phyloP scores from a whole-genome alignment of 1,284 basidiomycete genomes.

The Irpex sp. region DNA sequence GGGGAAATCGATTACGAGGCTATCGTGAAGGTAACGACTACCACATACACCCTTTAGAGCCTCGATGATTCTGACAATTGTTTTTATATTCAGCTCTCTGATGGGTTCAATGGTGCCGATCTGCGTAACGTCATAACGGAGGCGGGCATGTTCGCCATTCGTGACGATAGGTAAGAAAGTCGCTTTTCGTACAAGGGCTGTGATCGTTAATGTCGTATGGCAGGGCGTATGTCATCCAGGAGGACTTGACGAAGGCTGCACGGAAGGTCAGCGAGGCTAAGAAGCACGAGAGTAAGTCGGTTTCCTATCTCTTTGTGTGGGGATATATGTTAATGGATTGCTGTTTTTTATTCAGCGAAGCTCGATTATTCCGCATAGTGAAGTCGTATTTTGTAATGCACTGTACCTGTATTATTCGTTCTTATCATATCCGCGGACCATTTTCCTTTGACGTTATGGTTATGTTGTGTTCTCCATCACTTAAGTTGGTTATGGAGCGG shows the following conservation, averaged over 20 bases:
- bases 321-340: slow-evolving; percentile 9
- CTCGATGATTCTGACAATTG: background rate
- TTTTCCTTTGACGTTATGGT: background rate
- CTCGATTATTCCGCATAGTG: slow-evolving; percentile 51
- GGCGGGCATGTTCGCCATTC: slow-evolving; percentile 98
- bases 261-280: slow-evolving; percentile 95
- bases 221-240: slow-evolving; percentile 89
- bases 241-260: slow-evolving; percentile 97
- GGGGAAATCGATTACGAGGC: slow-evolving; percentile 97
- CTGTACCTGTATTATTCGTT: background rate
- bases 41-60: too few relatives aligned
- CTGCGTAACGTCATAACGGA: slow-evolving; percentile 96
- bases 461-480: too few relatives aligned
- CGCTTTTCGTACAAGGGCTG: background rate
- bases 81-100: slow-evolving; percentile 64
- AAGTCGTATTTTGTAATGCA: background rate
- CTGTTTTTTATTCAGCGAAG: slow-evolving; percentile 42
- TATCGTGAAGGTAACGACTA: slow-evolving; percentile 78
- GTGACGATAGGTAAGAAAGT: slow-evolving; percentile 77
- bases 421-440: background rate
- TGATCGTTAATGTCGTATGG: slow-evolving; percentile 8
- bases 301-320: background rate
- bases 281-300: slow-evolving; percentile 85
- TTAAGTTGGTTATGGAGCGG: too few relatives aligned
- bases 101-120: slow-evolving; percentile 95